Percentiles rank a stretch among this genome's conserved stretches.
phyloP scores from a whole-genome alignment of 2,329 filamentous ascomycete species.

The Pseudogymnoascus sp. region DNA sequence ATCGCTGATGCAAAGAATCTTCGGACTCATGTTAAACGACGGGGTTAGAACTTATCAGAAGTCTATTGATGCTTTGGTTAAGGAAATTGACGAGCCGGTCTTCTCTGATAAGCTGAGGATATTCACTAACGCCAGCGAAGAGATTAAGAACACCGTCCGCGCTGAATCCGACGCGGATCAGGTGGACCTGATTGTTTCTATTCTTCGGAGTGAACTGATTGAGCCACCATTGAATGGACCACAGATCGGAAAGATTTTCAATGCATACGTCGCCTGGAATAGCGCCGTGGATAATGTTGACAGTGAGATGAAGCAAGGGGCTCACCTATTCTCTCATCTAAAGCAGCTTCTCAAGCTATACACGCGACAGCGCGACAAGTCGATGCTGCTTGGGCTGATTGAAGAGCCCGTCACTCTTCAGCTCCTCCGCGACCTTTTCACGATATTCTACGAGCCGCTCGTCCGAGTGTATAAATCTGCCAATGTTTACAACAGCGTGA shows the following conservation, averaged over 20 bases:
- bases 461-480: constrained; percentile 97
- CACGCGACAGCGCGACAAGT: constrained; percentile 86
- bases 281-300: constrained; percentile 87
- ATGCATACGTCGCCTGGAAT: constrained; percentile 94
- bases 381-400: constrained; percentile 92
- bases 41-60: constrained; percentile 81
- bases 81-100: constrained; percentile 73
- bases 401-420: constrained; percentile 97
- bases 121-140: constrained; percentile 70
- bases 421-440: constrained; percentile 91
- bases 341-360: constrained; percentile 93
- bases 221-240: constrained; percentile 62
- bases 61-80: constrained; percentile 69
- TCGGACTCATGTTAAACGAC: constrained; percentile 83
- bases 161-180: constrained; percentile 65
- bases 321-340: constrained; percentile 85
- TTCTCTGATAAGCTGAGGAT: constrained; percentile 74
- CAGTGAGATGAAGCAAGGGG: constrained; percentile 79
- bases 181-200: constrained; percentile 77
- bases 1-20: constrained; percentile 89
- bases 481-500: constrained; percentile 95
- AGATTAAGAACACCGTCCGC: constrained; percentile 66
- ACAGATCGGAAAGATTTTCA: constrained; percentile 80
- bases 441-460: constrained; percentile 96
- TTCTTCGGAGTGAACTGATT: constrained; percentile 72